Conservation (phyloP, 2,329 filamentous ascomycete species). For the Penicillium griseofulvum region DNA sequence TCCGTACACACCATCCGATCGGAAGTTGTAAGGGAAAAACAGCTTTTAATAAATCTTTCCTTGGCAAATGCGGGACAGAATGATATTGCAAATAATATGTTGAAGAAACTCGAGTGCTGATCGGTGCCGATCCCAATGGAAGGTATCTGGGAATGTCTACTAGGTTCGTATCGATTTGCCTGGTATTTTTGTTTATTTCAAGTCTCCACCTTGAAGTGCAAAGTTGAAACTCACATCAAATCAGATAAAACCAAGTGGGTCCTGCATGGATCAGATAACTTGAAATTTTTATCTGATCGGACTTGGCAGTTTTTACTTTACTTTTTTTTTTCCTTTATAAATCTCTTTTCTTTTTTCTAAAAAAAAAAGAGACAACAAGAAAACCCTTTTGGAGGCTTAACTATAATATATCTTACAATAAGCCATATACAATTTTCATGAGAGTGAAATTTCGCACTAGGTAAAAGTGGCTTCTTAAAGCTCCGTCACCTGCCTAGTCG, state of each 20-base stretch:
- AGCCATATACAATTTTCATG: neutral
- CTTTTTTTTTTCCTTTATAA: too few species aligned
- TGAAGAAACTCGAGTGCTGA: neutral
- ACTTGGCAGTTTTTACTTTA: neutral
- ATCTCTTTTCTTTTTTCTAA: neutral
- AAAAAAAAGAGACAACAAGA: too few species aligned
- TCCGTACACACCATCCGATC: neutral
- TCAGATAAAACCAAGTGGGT: constrained; percentile 7
- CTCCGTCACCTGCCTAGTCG: constrained; percentile 6
- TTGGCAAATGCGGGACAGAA: constrained; percentile 1
- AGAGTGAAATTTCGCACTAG: neutral
- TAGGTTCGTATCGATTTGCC: neutral
- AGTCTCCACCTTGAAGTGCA: neutral
- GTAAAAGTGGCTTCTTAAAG: neutral
- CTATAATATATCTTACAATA: neutral
- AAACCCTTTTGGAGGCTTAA: neutral
- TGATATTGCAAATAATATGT: neutral
- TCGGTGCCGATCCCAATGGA: neutral
- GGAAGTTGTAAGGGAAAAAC: neutral
- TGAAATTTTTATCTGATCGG: constrained; percentile 20
- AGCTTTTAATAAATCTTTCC: neutral
- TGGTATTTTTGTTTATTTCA: neutral
- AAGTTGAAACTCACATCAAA: neutral
- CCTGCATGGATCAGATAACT: constrained; percentile 22
- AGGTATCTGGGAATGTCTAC: neutral